Evolutionary conservation across 768 basidiomycete species (phyloP).

Genomic region (Podaxis sp.): DNA sequence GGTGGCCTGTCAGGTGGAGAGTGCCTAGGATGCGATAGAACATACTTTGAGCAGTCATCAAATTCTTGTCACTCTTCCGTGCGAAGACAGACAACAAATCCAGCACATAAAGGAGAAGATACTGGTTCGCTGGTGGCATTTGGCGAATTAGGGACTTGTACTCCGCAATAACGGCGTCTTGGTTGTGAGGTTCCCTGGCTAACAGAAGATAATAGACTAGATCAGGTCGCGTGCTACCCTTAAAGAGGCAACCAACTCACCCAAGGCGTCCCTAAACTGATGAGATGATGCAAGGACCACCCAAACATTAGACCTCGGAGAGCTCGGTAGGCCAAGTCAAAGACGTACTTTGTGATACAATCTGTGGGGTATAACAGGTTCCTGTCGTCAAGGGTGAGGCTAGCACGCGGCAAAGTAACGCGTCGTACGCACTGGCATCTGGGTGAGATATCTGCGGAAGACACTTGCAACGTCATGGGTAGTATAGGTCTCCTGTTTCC

Average conservation of each 20-base stretch:
- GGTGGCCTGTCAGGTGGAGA: not conserved
- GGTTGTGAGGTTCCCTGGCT: conserved; percentile 70
- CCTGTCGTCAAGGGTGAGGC: conserved; percentile 44
- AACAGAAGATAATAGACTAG: conserved; percentile 2
- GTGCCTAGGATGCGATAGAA: conserved; percentile 17
- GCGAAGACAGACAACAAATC: conserved; percentile 96
- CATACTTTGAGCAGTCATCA: conserved; percentile 94
- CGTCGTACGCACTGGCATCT: conserved; percentile 80
- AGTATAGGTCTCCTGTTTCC: conserved; percentile 85
- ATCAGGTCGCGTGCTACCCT: conserved; percentile 8
- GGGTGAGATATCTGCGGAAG: conserved; percentile 91
- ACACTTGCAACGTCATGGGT: conserved; percentile 97
- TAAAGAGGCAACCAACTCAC: conserved; percentile 38
- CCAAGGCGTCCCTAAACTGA: conserved; percentile 78
- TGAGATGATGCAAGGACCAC: conserved; percentile 15
- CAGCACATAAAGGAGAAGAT: conserved; percentile 94
- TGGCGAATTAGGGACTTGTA: conserved; percentile 84
- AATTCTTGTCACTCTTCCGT: conserved; percentile 85
- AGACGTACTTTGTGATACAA: conserved; percentile 82
- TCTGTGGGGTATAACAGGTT: conserved; percentile 91
- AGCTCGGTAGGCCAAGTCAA: conserved; percentile 17
- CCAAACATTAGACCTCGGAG: not conserved
- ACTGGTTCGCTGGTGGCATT: conserved; percentile 89
- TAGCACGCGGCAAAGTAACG: conserved; percentile 9
- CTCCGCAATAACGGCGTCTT: conserved; percentile 69